phyloP scores from a whole-genome alignment of 1,139 yeast species.

The Zygosaccharomyces sapae region DNA sequence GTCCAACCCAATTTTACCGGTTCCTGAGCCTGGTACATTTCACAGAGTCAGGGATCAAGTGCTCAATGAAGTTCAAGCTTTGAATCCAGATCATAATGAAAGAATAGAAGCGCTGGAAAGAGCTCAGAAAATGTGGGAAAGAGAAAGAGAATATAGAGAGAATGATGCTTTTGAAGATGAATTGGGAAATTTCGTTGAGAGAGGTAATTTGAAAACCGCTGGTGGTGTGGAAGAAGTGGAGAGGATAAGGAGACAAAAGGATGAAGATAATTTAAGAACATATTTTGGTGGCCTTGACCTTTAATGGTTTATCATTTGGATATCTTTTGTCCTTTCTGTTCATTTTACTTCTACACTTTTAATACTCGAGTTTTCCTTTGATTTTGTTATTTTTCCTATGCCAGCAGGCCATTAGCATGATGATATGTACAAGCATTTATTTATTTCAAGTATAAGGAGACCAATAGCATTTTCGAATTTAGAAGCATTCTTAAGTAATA shows the following conservation, averaged over 20 bases:
- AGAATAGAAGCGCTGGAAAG: constrained; percentile 83
- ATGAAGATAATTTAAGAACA: constrained; percentile 59
- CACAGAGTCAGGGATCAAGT: constrained; percentile 74
- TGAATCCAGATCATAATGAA: constrained; percentile 78
- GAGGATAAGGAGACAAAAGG: constrained; percentile 60
- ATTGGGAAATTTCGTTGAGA: constrained; percentile 80
- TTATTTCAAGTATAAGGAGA: constrained; percentile 5
- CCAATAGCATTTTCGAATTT: constrained; percentile 7
- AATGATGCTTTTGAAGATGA: constrained; percentile 76
- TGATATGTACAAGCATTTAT: constrained; percentile 5
- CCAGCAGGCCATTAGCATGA: background rate
- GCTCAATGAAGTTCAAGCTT: constrained; percentile 68
- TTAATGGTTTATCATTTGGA: constrained; percentile 5
- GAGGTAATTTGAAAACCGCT: constrained; percentile 64
- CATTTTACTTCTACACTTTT: no score
- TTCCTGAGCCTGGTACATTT: constrained; percentile 68
- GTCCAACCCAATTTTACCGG: constrained; percentile 41
- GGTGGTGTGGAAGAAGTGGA: constrained; percentile 91
- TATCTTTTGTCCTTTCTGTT: no score
- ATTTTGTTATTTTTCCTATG: background rate
- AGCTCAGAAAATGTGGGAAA: constrained; percentile 77
- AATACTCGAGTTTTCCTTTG: no score
- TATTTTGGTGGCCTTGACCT: constrained; percentile 32
- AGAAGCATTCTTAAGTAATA: constrained; percentile 6
- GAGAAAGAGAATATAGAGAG: constrained; percentile 57